Evolutionary conservation across 129 eudicot species (phyloP).

Genomic region (Erigeron canadensis): DNA sequence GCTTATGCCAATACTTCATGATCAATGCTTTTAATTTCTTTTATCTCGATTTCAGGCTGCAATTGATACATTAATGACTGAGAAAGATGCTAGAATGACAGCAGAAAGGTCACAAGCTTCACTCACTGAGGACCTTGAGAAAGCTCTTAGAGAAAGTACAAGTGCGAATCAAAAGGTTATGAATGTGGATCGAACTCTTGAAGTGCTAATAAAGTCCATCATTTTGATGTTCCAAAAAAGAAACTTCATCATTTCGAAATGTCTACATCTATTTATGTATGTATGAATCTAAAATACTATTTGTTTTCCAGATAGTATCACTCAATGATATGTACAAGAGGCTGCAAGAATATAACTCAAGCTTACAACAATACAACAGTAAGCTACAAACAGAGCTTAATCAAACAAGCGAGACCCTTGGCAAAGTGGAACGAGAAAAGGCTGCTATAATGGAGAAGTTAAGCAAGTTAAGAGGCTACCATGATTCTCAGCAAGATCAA

Average conservation of each 20-base stretch:
- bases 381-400: constrained; percentile 88
- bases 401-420: constrained; percentile 67
- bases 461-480: constrained; percentile 80
- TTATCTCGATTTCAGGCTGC: constrained; percentile 59
- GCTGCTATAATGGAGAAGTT: constrained; percentile 72
- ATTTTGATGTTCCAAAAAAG: no score
- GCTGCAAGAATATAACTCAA: constrained; percentile 83
- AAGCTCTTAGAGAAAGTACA: constrained; percentile 60
- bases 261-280: background rate
- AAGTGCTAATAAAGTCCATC: background rate
- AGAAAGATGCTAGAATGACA: constrained; percentile 66
- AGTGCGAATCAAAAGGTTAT: constrained; percentile 67
- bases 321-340: constrained; percentile 83
- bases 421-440: constrained; percentile 80
- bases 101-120: constrained; percentile 72
- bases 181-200: constrained; percentile 9
- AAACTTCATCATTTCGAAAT: background rate
- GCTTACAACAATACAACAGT: constrained; percentile 90
- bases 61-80: constrained; percentile 53
- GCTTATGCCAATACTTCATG: background rate
- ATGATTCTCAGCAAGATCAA: constrained; percentile 71
- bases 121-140: constrained; percentile 66
- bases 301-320: constrained; percentile 52
- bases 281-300: background rate
- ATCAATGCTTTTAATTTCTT: background rate